phyloP scores from a whole-genome alignment of 2,329 filamentous ascomycete genomes.

The Clonostachys solani region DNA sequence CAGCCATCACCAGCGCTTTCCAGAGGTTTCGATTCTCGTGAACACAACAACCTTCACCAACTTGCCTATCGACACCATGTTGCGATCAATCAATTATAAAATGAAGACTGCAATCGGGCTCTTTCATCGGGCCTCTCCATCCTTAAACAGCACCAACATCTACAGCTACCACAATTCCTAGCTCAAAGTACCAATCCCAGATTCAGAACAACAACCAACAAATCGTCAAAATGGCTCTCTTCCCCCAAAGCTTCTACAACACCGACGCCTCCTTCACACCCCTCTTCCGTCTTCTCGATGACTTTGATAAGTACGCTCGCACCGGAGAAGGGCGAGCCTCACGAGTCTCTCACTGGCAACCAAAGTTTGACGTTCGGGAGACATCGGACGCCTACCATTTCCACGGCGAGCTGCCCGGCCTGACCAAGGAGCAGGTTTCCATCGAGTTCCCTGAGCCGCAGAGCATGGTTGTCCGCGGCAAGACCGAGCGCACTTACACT shows the following conservation, averaged over 20 bases:
- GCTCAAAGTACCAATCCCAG: too few species aligned
- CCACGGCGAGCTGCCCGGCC: slow-evolving; percentile 74
- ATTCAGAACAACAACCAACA: slow-evolving; percentile 6
- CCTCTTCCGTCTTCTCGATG: slow-evolving; percentile 61
- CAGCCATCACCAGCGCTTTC: too few species aligned
- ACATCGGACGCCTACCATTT: slow-evolving; percentile 66
- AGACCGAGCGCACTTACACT: slow-evolving; percentile 59
- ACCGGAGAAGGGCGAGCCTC: slow-evolving; percentile 14
- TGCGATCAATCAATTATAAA: too few species aligned
- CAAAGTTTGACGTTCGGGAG: slow-evolving; percentile 77
- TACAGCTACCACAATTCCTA: too few species aligned
- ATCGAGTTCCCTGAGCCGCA: slow-evolving; percentile 78
- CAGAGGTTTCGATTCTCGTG: too few species aligned
- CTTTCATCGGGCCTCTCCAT: too few species aligned
- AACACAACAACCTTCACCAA: too few species aligned
- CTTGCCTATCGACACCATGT: too few species aligned
- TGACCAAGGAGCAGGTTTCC: slow-evolving; percentile 67
- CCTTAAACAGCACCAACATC: too few species aligned
- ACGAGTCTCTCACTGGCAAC: slow-evolving; percentile 56
- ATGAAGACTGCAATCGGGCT: too few species aligned
- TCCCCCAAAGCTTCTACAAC: slow-evolving; percentile 45
- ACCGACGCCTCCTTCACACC: slow-evolving; percentile 47
- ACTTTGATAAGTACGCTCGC: slow-evolving; percentile 54
- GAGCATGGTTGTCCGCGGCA: slow-evolving; percentile 68
- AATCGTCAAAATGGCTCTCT: slow-evolving; percentile 53